Base-by-base conservation (phyloP, 1,284 basidiomycete genomes). In the Cryptococcus floricola region DNA sequence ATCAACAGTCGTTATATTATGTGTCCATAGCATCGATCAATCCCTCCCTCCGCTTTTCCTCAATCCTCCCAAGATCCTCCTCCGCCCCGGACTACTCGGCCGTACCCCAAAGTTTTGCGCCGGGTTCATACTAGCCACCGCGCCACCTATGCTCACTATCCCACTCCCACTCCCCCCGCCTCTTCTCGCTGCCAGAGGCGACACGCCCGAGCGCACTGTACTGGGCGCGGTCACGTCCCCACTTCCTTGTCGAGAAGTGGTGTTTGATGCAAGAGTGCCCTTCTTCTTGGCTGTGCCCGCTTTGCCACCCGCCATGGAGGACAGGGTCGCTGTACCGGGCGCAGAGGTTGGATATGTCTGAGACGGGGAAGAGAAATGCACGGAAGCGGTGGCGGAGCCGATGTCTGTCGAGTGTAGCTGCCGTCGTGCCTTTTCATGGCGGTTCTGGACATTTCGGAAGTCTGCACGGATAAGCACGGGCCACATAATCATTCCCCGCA, bases 351-450 rank as follows among this genome's bases (percentile, higher is more conserved):
- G 18, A 52, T 62, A 66, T 14, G 62, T 71, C 44, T 70, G 65
- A 4, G 70, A 72, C 9, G 73, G 69, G 1, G 69, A 69, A 0
- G 66, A 65, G 39, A 66, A 76, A 55, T 74, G 74, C 13, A 67
- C 60, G 25, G 63, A 70, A 19, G 58, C 66, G 13, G 14, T 31
- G 19, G 54, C 49, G 0, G 67, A 59, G 28, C 58, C 60, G 55
- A 66, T 31, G 37, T 74, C 71, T 25, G 62, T 61, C 1, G 66
- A 64, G 42, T 70, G 62, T 0, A 71, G 64, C 49, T 69, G 84
- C 48, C 91, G 81, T 18, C 91, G 83, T 1, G 89, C 84, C 68
- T 91, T 92, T 77, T 95, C 91, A 70, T 95, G 91, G 61, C 85
- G 86, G 27, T 82, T 80, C 73, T 95, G 91, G 1, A 93, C 85